Percentiles rank a stretch among this genome's conserved stretches.
Conservation (phyloP, 495 filamentous ascomycete species). For the Rusavskia elegans region DNA sequence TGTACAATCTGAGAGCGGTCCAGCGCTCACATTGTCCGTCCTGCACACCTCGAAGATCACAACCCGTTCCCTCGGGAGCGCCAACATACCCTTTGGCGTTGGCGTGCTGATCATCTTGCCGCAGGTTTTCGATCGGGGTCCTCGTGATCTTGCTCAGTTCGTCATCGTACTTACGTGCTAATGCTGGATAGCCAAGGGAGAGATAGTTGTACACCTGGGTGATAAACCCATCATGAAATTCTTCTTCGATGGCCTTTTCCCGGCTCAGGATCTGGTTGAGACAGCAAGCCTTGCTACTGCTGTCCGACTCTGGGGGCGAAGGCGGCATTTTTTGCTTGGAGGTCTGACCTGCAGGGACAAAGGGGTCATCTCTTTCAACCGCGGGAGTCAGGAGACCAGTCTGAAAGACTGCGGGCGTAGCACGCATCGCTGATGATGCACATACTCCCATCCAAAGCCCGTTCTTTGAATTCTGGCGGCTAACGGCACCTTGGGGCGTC, state of each 20-base stretch:
- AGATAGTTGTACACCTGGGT: constrained; percentile 95
- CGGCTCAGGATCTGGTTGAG: constrained; percentile 19
- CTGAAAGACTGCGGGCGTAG: constrained; percentile 4
- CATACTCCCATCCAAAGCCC: constrained; percentile 57
- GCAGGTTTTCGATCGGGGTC: constrained; percentile 46
- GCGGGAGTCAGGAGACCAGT: constrained; percentile 13
- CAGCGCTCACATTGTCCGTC: constrained; percentile 49
- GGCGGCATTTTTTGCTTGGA: neutral
- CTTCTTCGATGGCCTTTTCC: constrained; percentile 39
- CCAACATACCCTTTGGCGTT: constrained; percentile 53
- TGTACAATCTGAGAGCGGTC: constrained; percentile 66
- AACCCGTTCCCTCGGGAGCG: constrained; percentile 27
- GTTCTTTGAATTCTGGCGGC: constrained; percentile 22
- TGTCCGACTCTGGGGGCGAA: neutral
- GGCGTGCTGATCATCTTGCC: constrained; percentile 49
- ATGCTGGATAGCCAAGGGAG: constrained; percentile 73
- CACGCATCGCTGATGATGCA: neutral
- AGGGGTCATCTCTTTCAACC: constrained; percentile 9
- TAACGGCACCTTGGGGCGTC: constrained; percentile 17
- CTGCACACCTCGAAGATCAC: constrained; percentile 17
- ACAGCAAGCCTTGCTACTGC: neutral
- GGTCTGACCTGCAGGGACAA: neutral
- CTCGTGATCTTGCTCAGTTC: constrained; percentile 68
- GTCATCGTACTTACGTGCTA: constrained; percentile 65
- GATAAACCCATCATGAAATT: constrained; percentile 71